Percentiles rank a stretch among this genome's conserved stretches.
These are phyloP conservation scores for Effrenium voratum DNA, from an alignment of 73 alveolate species.

Conservation along the genomic window DNA sequence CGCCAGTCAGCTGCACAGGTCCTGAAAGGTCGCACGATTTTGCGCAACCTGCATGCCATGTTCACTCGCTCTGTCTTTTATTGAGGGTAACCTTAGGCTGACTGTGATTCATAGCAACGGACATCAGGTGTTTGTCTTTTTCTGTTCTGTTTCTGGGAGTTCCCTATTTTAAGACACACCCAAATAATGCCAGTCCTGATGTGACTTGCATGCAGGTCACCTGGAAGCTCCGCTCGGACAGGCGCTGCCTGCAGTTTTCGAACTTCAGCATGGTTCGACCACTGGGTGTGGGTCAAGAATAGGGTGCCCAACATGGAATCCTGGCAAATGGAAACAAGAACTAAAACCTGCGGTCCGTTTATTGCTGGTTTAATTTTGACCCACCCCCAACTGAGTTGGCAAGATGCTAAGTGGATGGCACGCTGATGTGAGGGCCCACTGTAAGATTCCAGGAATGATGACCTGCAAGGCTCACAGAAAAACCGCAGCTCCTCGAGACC, in stretches of 20 bases:
- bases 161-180: neutral
- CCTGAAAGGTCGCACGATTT: too few relatives aligned
- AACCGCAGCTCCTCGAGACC: too few relatives aligned
- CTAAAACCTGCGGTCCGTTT: neutral
- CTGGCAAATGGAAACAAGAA: neutral
- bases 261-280: too few relatives aligned
- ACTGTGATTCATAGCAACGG: too few relatives aligned
- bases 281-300: too few relatives aligned
- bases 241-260: conserved; percentile 19
- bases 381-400: neutral
- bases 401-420: neutral
- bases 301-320: neutral
- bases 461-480: conserved; percentile 26
- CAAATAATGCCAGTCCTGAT: conserved; percentile 33
- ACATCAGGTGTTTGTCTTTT: too few relatives aligned
- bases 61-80: too few relatives aligned
- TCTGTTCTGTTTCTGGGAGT: neutral
- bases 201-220: conserved; percentile 76
- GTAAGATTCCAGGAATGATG: conserved; percentile 72
- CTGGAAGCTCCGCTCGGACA: conserved; percentile 34
- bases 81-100: too few relatives aligned
- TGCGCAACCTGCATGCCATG: too few relatives aligned
- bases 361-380: too few relatives aligned
- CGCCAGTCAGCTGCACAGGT: conserved; percentile 32
- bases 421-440: conserved; percentile 70